These are phyloP conservation scores for Geotrichum ghanense DNA, from an alignment of 805 yeast species.

Conservation along the genomic window DNA sequence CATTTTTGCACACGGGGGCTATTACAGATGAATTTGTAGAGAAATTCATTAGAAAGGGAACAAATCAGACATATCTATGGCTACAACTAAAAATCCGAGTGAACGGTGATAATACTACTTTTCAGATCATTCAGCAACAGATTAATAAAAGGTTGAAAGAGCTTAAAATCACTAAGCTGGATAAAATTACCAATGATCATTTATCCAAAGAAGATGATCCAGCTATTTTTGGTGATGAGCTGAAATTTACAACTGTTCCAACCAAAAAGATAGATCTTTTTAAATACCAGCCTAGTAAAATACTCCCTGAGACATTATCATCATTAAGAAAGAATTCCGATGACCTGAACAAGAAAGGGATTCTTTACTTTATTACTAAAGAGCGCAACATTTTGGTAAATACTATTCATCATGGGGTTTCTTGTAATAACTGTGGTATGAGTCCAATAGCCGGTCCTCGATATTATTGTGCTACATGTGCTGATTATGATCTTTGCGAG, in stretches of 20 bases:
- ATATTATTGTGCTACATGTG: slow-evolving; percentile 41
- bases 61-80: neutral
- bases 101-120: neutral
- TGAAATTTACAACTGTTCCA: slow-evolving; percentile 18
- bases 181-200: too few relatives aligned
- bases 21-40: neutral
- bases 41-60: neutral
- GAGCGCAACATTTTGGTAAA: slow-evolving; percentile 15
- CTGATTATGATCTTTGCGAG: slow-evolving; percentile 43
- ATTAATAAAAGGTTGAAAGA: neutral
- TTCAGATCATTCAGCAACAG: neutral
- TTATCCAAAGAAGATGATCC: neutral
- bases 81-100: neutral
- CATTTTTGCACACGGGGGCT: neutral
- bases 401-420: slow-evolving; percentile 22
- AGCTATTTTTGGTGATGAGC: slow-evolving; percentile 5
- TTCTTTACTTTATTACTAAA: slow-evolving; percentile 17
- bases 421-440: slow-evolving; percentile 21
- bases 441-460: slow-evolving; percentile 36
- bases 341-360: slow-evolving; percentile 7
- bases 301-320: neutral
- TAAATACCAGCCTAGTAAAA: neutral
- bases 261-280: slow-evolving; percentile 1
- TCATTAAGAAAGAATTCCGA: neutral
- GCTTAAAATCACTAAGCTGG: neutral